Percentiles rank a stretch among this genome's conserved stretches.
Evolutionary conservation across 352 stramenopile genomes (phyloP).

Genomic region (Phytophthora colocasiae): DNA sequence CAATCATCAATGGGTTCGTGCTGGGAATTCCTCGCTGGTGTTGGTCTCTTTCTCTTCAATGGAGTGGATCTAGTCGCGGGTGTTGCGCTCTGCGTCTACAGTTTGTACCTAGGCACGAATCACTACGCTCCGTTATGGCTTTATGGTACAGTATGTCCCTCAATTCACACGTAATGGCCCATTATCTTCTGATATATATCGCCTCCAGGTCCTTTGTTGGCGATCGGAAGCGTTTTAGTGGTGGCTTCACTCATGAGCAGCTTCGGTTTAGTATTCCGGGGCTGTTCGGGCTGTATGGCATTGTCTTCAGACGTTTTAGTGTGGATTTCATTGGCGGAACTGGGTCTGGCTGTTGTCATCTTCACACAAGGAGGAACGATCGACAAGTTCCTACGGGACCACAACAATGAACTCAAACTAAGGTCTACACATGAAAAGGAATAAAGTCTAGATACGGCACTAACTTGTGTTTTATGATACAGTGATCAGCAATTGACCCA

Average conservation of each 20-base stretch:
- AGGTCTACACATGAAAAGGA: constrained; percentile 34
- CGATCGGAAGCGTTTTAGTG: constrained; percentile 59
- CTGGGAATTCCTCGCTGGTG: constrained; percentile 57
- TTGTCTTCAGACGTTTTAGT: constrained; percentile 66
- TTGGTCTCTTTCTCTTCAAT: constrained; percentile 82
- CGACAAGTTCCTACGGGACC: constrained; percentile 72
- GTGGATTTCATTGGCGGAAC: constrained; percentile 69
- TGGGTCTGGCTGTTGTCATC: constrained; percentile 79
- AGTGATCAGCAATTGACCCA: constrained; percentile 51
- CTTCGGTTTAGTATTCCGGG: constrained; percentile 60
- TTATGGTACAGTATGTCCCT: constrained; percentile 46
- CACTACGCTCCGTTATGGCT: constrained; percentile 74
- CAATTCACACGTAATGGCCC: too few relatives aligned
- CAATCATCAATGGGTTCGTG: constrained; percentile 33
- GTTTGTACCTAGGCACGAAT: constrained; percentile 71
- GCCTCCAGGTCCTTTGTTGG: constrained; percentile 56
- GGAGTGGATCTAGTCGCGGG: constrained; percentile 75
- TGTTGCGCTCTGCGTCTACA: constrained; percentile 65
- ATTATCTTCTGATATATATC: constrained; percentile 1
- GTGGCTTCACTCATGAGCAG: constrained; percentile 68
- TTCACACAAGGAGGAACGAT: constrained; percentile 73
- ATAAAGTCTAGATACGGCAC: neutral
- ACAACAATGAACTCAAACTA: constrained; percentile 72
- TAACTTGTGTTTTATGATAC: constrained; percentile 7
- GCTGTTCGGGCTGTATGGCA: constrained; percentile 56